phyloP scores from a whole-genome alignment of 345 rosid species.

The Eutrema japonicum region DNA sequence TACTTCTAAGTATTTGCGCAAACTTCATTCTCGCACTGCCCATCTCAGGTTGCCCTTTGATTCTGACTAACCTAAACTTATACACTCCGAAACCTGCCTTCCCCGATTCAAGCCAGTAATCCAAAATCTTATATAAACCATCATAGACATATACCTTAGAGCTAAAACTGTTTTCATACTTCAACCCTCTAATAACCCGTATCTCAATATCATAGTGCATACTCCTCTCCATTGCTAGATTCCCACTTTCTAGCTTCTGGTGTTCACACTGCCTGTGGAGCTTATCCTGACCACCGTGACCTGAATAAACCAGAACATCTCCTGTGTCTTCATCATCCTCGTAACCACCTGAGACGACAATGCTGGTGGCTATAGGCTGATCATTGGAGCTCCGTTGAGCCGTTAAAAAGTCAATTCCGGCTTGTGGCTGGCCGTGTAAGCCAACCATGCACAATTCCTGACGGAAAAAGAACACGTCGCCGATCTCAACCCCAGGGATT shows the following conservation, averaged over 20 bases:
- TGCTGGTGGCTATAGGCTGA: constrained; percentile 79
- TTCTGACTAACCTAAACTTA: constrained; percentile 73
- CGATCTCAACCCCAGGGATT: constrained; percentile 68
- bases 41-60: constrained; percentile 77
- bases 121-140: constrained; percentile 72
- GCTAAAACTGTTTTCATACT: constrained; percentile 53
- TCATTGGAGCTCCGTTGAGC: constrained; percentile 62
- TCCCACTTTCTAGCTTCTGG: constrained; percentile 86
- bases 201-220: constrained; percentile 75
- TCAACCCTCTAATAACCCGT: constrained; percentile 73
- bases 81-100: constrained; percentile 85
- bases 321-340: constrained; percentile 86
- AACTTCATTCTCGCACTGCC: constrained; percentile 70
- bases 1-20: constrained; percentile 54
- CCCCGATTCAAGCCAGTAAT: constrained; percentile 75
- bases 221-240: constrained; percentile 82
- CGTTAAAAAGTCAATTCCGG: constrained; percentile 79
- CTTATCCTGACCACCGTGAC: constrained; percentile 87
- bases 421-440: constrained; percentile 74
- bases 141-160: constrained; percentile 81
- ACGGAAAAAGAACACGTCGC: constrained; percentile 73
- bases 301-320: constrained; percentile 65
- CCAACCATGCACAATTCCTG: constrained; percentile 78
- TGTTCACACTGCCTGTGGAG: constrained; percentile 59
- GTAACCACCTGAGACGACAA: constrained; percentile 81